Evolutionary conservation across 208 protist genomes (phyloP).

Genomic region (Leishmania gerbilli): DNA sequence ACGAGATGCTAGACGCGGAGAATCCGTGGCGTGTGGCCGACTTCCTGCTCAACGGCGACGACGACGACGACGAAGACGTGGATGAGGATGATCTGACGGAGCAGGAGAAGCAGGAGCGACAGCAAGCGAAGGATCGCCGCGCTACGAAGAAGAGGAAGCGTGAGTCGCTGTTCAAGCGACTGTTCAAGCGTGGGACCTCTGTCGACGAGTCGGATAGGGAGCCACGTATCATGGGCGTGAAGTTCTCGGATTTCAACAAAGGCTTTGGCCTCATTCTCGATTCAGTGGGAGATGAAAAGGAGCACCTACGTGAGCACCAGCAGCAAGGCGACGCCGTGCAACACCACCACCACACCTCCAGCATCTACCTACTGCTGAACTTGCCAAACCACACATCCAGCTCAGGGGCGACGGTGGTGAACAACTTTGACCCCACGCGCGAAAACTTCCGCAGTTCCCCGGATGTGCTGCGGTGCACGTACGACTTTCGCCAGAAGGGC

Average conservation of each 20-base stretch:
- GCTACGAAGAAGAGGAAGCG: constrained; percentile 45
- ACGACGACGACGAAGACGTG: constrained; percentile 52
- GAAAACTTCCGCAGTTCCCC: constrained; percentile 51
- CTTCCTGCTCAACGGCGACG: constrained; percentile 62
- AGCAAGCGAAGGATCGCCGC: constrained; percentile 28
- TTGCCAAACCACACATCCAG: constrained; percentile 49
- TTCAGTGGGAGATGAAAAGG: constrained; percentile 60
- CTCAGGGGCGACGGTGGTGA: constrained; percentile 34
- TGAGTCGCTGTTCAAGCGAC: constrained; percentile 61
- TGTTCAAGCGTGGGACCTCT: constrained; percentile 75
- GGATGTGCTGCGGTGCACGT: constrained; percentile 56
- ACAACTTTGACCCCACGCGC: constrained; percentile 63
- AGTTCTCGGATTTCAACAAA: constrained; percentile 75
- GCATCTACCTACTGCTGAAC: constrained; percentile 69
- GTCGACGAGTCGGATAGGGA: constrained; percentile 56
- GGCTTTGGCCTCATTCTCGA: constrained; percentile 75
- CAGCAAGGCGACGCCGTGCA: constrained; percentile 23
- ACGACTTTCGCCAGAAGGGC: constrained; percentile 69
- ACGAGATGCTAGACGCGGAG: constrained; percentile 46
- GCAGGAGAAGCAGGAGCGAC: constrained; percentile 34
- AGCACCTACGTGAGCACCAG: constrained; percentile 32
- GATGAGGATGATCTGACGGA: constrained; percentile 54
- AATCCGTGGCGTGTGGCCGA: constrained; percentile 74
- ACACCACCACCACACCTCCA: constrained; percentile 55
- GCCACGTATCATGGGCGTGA: constrained; percentile 71